Conservation (phyloP, 768 basidiomycete genomes). For the Pisolithus microcarpus region DNA sequence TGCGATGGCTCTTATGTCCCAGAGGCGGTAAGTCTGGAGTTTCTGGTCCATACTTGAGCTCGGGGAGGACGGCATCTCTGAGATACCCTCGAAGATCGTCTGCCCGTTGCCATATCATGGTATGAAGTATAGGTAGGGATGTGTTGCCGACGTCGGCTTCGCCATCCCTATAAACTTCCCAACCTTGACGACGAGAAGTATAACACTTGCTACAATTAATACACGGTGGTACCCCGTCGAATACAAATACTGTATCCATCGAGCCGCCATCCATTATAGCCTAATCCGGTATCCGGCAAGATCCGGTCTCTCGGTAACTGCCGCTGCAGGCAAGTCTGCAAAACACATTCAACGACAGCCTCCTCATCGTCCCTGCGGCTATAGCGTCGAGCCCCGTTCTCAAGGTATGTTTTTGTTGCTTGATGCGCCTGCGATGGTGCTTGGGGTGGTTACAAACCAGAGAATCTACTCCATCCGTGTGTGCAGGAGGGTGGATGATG, state of each 20-base stretch:
- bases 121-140: background rate
- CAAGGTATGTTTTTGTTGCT: conserved; percentile 23
- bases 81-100: conserved; percentile 30
- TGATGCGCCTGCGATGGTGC: background rate
- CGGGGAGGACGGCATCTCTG: conserved; percentile 27
- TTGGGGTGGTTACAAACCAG: background rate
- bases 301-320: conserved; percentile 9
- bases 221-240: background rate
- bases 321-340: conserved; percentile 5
- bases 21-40: conserved; percentile 14
- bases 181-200: conserved; percentile 1
- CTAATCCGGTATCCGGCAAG: conserved; percentile 10
- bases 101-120: conserved; percentile 24
- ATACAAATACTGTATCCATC: no score
- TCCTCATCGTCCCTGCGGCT: conserved; percentile 2
- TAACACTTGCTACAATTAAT: background rate
- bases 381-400: conserved; percentile 17
- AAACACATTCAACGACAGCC: background rate
- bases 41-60: conserved; percentile 22
- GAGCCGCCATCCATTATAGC: background rate
- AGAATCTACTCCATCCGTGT: background rate
- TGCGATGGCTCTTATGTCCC: conserved; percentile 31
- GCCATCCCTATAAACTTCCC: background rate
- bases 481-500: conserved; percentile 19
- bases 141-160: background rate